These are phyloP conservation scores for Glutinoglossum americanum DNA, from an alignment of 495 filamentous ascomycete genomes.

Conservation along the genomic window DNA sequence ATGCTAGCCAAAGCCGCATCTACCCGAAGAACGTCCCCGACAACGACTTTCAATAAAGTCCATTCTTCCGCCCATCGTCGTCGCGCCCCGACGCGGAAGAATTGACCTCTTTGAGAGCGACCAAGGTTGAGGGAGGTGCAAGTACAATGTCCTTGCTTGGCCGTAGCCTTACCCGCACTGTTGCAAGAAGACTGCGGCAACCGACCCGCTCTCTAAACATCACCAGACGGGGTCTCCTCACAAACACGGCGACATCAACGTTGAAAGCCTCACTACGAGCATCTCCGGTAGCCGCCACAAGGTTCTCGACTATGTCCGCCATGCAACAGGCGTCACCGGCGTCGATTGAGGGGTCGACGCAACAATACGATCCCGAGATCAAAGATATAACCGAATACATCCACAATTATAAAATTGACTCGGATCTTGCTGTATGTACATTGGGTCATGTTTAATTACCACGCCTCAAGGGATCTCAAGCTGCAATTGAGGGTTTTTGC, in stretches of 20 bases:
- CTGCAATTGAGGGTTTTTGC: background rate
- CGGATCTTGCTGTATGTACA: slow-evolving; percentile 66
- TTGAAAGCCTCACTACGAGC: background rate
- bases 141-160: background rate
- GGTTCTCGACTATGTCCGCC: background rate
- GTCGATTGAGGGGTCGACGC: background rate
- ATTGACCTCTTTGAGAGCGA: background rate
- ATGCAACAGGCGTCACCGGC: background rate
- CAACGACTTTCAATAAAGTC: background rate
- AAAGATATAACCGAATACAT: slow-evolving; percentile 87
- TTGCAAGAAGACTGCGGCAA: background rate
- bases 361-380: slow-evolving; percentile 63
- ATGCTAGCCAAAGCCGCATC: no score
- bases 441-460: background rate
- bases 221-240: background rate
- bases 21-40: background rate
- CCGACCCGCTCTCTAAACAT: background rate
- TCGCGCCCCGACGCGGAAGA: background rate
- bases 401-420: slow-evolving; percentile 74
- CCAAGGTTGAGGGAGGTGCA: background rate
- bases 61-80: background rate
- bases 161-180: background rate
- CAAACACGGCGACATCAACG: background rate
- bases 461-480: background rate
- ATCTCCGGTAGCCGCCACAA: background rate